Percentiles rank a stretch among this genome's conserved stretches.
phyloP scores from a whole-genome alignment of 2,329 filamentous ascomycete genomes.

The Fonsecaea erecta region DNA sequence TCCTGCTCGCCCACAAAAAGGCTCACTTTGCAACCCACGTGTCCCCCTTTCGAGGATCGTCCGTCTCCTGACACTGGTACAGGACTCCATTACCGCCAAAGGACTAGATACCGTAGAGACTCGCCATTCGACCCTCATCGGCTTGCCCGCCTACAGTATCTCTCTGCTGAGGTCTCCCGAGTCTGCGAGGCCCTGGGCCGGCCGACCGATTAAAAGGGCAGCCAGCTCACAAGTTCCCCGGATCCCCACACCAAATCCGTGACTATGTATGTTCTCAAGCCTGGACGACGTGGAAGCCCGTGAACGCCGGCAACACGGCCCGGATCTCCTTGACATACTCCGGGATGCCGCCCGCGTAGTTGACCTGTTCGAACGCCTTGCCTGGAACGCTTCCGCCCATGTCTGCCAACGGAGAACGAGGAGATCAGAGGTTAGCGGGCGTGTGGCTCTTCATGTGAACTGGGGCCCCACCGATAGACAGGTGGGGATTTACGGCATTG shows the following conservation, averaged over 20 bases:
- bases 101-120: too few relatives aligned
- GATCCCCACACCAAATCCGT: too few relatives aligned
- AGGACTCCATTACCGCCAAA: not conserved
- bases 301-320: conserved; percentile 28
- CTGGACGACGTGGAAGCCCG: conserved; percentile 36
- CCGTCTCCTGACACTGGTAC: not conserved
- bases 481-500: too few relatives aligned
- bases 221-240: too few relatives aligned
- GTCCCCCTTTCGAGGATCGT: not conserved
- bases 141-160: too few relatives aligned
- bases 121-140: too few relatives aligned
- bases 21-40: not conserved
- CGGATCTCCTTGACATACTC: conserved; percentile 36
- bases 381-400: conserved; percentile 61
- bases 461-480: too few relatives aligned
- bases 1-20: not conserved
- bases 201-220: too few relatives aligned
- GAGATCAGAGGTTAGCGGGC: conserved; percentile 36
- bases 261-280: not conserved
- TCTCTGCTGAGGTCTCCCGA: too few relatives aligned
- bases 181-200: too few relatives aligned
- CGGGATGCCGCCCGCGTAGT: conserved; percentile 45
- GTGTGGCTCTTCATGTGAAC: too few relatives aligned
- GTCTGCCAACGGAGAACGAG: conserved; percentile 46
- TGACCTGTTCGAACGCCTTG: conserved; percentile 60